phyloP scores from a whole-genome alignment of 352 stramenopile genomes.

The Albugo laibachii region DNA sequence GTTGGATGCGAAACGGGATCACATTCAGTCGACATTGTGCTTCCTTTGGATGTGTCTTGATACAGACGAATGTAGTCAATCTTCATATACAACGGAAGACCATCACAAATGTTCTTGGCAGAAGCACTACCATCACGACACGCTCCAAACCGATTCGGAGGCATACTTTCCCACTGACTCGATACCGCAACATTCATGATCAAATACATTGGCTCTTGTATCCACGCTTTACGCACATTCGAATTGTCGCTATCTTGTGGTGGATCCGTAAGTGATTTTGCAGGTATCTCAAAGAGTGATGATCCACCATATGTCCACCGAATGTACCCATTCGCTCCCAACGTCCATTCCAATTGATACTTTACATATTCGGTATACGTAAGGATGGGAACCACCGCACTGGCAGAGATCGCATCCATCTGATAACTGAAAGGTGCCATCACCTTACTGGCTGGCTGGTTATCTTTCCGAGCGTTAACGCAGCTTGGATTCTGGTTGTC shows the following conservation, averaged over 20 bases:
- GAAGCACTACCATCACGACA: constrained; percentile 14
- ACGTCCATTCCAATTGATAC: constrained; percentile 44
- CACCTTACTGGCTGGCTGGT: constrained; percentile 13
- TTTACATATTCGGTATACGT: constrained; percentile 28
- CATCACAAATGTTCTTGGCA: constrained; percentile 23
- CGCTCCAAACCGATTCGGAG: constrained; percentile 16
- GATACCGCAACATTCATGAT: constrained; percentile 51
- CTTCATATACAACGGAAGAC: constrained; percentile 39
- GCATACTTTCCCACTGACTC: constrained; percentile 19
- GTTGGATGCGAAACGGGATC: constrained; percentile 28
- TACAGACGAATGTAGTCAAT: constrained; percentile 42
- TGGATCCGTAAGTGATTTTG: constrained; percentile 18
- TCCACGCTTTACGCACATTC: constrained; percentile 32
- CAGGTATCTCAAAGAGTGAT: constrained; percentile 33
- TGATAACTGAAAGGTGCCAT: constrained; percentile 32
- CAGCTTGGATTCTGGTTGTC: constrained; percentile 22
- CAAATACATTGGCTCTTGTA: constrained; percentile 42
- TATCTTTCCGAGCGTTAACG: constrained; percentile 7
- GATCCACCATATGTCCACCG: constrained; percentile 26
- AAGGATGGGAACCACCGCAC: constrained; percentile 31
- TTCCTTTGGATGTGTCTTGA: constrained; percentile 18
- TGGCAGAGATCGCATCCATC: constrained; percentile 40
- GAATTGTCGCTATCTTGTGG: constrained; percentile 16
- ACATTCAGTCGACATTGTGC: constrained; percentile 26
- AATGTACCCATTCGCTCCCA: constrained; percentile 21